Percentiles rank a stretch among this genome's conserved stretches.
Conservation (phyloP, 1,284 basidiomycete genomes). For the Mycena sp. region DNA sequence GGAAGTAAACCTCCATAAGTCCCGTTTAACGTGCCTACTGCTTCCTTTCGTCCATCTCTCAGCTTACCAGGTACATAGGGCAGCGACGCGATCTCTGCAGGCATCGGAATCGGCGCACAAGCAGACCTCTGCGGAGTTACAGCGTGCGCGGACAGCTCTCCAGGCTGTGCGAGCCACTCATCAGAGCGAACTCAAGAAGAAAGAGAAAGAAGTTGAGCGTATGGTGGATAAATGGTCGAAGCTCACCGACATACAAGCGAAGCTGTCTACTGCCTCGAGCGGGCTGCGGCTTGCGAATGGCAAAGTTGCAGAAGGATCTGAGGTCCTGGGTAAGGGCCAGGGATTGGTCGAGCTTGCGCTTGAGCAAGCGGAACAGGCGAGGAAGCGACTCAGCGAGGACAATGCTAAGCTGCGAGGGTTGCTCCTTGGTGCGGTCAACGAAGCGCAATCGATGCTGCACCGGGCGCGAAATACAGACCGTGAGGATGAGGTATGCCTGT, state of each 20-base stretch:
- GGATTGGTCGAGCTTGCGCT: conserved; percentile 76
- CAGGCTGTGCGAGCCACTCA: conserved; percentile 74
- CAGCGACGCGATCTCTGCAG: conserved; percentile 62
- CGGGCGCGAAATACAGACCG: conserved; percentile 49
- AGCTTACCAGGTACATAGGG: conserved; percentile 46
- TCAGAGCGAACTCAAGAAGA: conserved; percentile 81
- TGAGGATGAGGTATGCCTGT: conserved; percentile 56
- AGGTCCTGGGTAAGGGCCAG: conserved; percentile 57
- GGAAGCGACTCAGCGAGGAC: conserved; percentile 74
- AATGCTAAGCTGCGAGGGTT: conserved; percentile 75
- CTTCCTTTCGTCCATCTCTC: neutral
- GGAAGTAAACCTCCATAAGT: conserved; percentile 78
- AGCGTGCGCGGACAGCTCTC: conserved; percentile 69
- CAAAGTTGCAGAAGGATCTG: conserved; percentile 53
- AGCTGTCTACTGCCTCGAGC: conserved; percentile 52
- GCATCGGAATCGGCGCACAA: conserved; percentile 72
- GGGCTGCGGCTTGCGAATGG: conserved; percentile 68
- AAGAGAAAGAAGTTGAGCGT: conserved; percentile 83
- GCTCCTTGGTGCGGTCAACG: conserved; percentile 76
- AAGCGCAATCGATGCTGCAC: conserved; percentile 66
- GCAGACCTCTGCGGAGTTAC: conserved; percentile 71
- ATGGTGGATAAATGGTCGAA: conserved; percentile 82
- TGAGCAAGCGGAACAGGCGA: conserved; percentile 76
- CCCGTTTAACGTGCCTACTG: conserved; percentile 67
- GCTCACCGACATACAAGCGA: conserved; percentile 72